phyloP scores from a whole-genome alignment of 352 stramenopile genomes.

The Pythium myriotylum region DNA sequence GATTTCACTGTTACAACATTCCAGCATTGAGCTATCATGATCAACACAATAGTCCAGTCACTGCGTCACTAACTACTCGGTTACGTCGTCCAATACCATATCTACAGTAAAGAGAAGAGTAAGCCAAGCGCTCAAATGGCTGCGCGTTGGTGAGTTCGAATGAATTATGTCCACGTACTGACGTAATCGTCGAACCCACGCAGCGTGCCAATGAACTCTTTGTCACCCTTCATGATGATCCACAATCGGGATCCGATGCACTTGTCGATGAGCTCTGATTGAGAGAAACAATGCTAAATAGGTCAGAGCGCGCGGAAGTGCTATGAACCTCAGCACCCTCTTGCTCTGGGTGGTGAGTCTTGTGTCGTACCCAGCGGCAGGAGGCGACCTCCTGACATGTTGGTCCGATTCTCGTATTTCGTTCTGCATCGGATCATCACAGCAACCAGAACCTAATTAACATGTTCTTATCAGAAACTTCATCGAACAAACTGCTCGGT shows the following conservation, averaged over 20 bases:
- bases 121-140: neutral
- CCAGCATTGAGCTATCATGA: neutral
- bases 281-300: too few relatives aligned
- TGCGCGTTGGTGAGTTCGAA: too few relatives aligned
- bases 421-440: too few relatives aligned
- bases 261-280: constrained; percentile 98
- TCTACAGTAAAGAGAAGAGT: constrained; percentile 37
- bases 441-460: too few relatives aligned
- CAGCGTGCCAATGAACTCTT: constrained; percentile 95
- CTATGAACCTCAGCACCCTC: neutral
- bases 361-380: constrained; percentile 66
- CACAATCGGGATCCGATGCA: constrained; percentile 98
- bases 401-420: constrained; percentile 24
- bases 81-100: constrained; percentile 95
- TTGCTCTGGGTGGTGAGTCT: too few relatives aligned
- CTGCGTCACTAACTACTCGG: constrained; percentile 82
- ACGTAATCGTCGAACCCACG: constrained; percentile 97
- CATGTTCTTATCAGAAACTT: constrained; percentile 24
- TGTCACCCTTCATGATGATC: constrained; percentile 99
- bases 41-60: too few relatives aligned
- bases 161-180: constrained; percentile 72
- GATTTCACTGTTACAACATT: constrained; percentile 59
- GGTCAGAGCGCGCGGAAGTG: neutral
- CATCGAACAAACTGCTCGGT: too few relatives aligned
- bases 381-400: constrained; percentile 74